phyloP scores from a whole-genome alignment of 2,329 filamentous ascomycete species.

The Graphium sp. region DNA sequence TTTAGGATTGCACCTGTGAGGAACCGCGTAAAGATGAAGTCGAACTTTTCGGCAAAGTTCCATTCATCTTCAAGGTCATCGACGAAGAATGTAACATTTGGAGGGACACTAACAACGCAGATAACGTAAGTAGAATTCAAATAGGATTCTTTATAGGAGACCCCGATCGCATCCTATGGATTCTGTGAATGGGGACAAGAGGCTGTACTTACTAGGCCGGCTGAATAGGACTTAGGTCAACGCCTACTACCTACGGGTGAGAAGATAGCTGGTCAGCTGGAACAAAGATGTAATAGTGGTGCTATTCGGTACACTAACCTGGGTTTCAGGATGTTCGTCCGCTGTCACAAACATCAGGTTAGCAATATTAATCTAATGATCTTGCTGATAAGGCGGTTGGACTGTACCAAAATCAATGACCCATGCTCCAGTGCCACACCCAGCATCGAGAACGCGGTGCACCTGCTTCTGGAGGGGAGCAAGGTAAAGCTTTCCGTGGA shows the following conservation, averaged over 20 bases:
- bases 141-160: too few relatives aligned
- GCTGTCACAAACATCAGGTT: constrained; percentile 1
- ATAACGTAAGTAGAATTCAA: too few relatives aligned
- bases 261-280: too few relatives aligned
- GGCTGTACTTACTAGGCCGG: constrained; percentile 16
- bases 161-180: too few relatives aligned
- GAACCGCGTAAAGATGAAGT: constrained; percentile 19
- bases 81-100: constrained; percentile 29
- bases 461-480: constrained; percentile 6
- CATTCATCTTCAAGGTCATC: constrained; percentile 24
- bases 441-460: constrained; percentile 12
- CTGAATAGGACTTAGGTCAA: constrained; percentile 24
- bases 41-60: constrained; percentile 19
- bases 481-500: constrained; percentile 10
- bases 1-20: constrained; percentile 12
- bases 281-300: too few relatives aligned
- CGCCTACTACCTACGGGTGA: constrained; percentile 14
- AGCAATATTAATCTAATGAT: too few relatives aligned
- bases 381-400: neutral
- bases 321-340: constrained; percentile 11
- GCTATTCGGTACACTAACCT: constrained; percentile 6
- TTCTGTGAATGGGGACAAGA: neutral
- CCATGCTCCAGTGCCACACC: constrained; percentile 16
- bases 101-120: constrained; percentile 22
- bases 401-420: constrained; percentile 13